These are phyloP conservation scores for Boletus insuetus DNA, from an alignment of 768 basidiomycete species.

Conservation along the genomic window DNA sequence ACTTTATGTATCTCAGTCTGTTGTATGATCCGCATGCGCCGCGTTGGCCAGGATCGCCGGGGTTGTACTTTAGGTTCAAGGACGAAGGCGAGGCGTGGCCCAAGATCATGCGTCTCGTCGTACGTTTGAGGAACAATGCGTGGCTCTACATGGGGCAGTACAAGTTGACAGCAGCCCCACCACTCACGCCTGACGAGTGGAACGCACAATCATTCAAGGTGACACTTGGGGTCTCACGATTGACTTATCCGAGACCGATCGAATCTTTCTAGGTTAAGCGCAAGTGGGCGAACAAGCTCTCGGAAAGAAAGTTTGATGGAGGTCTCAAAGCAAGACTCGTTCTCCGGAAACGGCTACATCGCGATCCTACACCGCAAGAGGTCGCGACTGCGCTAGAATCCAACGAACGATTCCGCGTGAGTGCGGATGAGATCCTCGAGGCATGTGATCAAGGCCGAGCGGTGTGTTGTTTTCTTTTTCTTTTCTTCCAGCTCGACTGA, in stretches of 20 bases:
- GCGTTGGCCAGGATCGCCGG: constrained; percentile 14
- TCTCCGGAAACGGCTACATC: constrained; percentile 5
- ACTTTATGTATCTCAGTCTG: constrained; percentile 11
- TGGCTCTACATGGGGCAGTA: constrained; percentile 18
- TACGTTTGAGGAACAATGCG: constrained; percentile 2
- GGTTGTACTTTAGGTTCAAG: constrained; percentile 7
- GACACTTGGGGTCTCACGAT: neutral
- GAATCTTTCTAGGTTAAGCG: constrained; percentile 6
- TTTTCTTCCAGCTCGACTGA: neutral
- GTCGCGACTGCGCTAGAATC: neutral
- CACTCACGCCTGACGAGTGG: constrained; percentile 6
- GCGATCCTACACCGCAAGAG: constrained; percentile 9
- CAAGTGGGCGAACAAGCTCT: constrained; percentile 6
- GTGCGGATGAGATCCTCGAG: constrained; percentile 3
- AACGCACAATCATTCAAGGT: constrained; percentile 4
- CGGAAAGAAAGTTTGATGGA: neutral
- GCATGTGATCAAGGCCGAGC: constrained; percentile 1
- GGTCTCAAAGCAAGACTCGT: constrained; percentile 5
- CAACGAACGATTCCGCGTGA: neutral
- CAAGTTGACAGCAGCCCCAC: constrained; percentile 7
- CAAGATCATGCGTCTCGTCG: constrained; percentile 13
- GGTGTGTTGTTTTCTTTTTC: neutral
- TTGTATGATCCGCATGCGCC: constrained; percentile 8
- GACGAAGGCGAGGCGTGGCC: constrained; percentile 6
- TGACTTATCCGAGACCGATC: neutral